Conservation (phyloP, 352 stramenopile genomes). For the Phytophthora sp. region DNA sequence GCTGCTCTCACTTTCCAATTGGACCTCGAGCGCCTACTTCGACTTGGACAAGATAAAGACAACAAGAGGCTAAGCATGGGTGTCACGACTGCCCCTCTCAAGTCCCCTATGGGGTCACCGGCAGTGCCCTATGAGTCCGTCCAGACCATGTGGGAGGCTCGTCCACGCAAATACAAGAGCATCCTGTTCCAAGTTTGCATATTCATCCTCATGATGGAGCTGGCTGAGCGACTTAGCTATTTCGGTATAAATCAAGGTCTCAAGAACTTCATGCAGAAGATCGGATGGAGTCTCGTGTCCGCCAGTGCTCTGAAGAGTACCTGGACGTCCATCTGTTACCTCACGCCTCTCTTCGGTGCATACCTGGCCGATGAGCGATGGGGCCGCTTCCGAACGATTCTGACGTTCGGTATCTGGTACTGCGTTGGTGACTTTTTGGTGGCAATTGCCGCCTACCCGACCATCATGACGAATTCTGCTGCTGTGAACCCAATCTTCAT, state of each 20-base stretch:
- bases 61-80: too few species aligned
- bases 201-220: conserved; percentile 48
- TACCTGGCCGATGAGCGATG: conserved; percentile 69
- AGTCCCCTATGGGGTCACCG: conserved; percentile 36
- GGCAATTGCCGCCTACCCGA: conserved; percentile 58
- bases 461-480: conserved; percentile 47
- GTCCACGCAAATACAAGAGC: conserved; percentile 64
- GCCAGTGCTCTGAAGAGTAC: conserved; percentile 61
- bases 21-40: conserved; percentile 8
- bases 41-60: conserved; percentile 9
- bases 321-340: conserved; percentile 60
- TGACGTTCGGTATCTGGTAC: conserved; percentile 70
- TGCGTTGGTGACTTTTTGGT: conserved; percentile 66
- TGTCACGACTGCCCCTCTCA: conserved; percentile 23
- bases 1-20: conserved; percentile 41
- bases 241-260: conserved; percentile 87
- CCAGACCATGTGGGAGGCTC: conserved; percentile 51
- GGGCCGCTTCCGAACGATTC: conserved; percentile 67
- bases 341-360: conserved; percentile 63
- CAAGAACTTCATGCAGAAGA: conserved; percentile 85
- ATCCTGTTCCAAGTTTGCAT: conserved; percentile 61
- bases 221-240: conserved; percentile 54
- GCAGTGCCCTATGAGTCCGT: conserved; percentile 24
- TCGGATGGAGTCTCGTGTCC: conserved; percentile 65
- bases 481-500: conserved; percentile 58